phyloP scores from a whole-genome alignment of 345 rosid genomes.

The Euphorbia pulcherrima region DNA sequence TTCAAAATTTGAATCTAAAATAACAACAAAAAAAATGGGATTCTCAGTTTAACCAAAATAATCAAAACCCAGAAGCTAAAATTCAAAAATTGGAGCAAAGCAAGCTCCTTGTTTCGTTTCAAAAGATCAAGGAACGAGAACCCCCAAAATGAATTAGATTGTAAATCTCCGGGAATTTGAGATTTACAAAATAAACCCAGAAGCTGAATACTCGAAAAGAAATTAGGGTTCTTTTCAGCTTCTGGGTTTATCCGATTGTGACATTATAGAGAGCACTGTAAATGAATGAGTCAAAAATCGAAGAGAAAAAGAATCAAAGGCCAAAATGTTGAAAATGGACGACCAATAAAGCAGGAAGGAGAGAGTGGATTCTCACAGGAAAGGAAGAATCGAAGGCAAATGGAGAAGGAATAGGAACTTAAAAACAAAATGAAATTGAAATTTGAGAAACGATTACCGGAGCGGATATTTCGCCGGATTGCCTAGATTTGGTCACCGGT shows the following conservation, averaged over 20 bases:
- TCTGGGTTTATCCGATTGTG: slow-evolving; percentile 18
- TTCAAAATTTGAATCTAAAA: not conserved
- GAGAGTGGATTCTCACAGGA: slow-evolving; percentile 33
- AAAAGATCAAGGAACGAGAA: not conserved
- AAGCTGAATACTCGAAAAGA: slow-evolving; percentile 19
- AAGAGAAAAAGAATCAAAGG: not conserved
- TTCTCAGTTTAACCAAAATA: not conserved
- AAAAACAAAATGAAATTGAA: slow-evolving; percentile 6
- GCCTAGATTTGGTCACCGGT: slow-evolving; percentile 20
- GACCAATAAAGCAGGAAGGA: not conserved
- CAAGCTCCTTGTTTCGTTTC: too few species aligned
- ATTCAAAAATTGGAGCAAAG: not conserved
- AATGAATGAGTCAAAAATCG: not conserved
- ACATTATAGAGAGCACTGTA: not conserved
- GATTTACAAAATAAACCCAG: slow-evolving; percentile 24
- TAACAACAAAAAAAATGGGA: not conserved
- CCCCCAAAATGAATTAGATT: not conserved
- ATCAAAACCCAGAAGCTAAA: not conserved
- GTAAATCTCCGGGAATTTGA: not conserved
- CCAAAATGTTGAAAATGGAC: not conserved
- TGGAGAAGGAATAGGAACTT: slow-evolving; percentile 12
- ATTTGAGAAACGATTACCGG: slow-evolving; percentile 16
- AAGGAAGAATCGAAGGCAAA: slow-evolving; percentile 45
- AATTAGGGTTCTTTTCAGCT: slow-evolving; percentile 15
- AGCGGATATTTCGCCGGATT: not conserved